These are phyloP conservation scores for Linum tenue DNA, from an alignment of 345 rosid genomes.

Conservation along the genomic window DNA sequence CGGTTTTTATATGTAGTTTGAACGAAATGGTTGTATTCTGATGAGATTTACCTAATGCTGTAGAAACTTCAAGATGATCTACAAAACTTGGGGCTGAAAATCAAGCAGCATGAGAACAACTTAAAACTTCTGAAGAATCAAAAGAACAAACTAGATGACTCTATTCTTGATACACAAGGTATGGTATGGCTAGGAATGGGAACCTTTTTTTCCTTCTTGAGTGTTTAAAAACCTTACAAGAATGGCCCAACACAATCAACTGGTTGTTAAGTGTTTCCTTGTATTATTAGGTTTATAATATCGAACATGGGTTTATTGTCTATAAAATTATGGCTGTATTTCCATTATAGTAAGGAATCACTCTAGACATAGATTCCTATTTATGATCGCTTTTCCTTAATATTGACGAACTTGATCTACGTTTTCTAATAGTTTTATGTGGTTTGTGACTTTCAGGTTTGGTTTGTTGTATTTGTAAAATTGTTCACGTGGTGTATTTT, in stretches of 20 bases:
- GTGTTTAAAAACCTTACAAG: background rate
- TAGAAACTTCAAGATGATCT: conserved; percentile 73
- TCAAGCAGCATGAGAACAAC: conserved; percentile 61
- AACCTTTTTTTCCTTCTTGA: background rate
- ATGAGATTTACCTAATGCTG: conserved; percentile 9
- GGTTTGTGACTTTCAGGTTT: no score
- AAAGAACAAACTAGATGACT: conserved; percentile 48
- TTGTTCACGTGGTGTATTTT: no score
- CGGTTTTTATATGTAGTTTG: background rate
- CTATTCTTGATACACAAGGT: conserved; percentile 65
- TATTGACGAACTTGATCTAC: no score
- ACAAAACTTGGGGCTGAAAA: conserved; percentile 41
- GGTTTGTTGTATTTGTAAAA: no score
- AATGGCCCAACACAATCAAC: background rate
- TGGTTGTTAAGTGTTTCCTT: background rate
- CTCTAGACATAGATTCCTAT: no score
- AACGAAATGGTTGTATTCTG: background rate
- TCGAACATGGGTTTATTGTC: background rate
- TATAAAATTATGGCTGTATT: no score
- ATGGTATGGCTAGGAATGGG: background rate
- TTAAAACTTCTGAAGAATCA: conserved; percentile 38
- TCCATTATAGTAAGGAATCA: no score
- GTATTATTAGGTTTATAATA: no score
- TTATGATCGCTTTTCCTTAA: no score
- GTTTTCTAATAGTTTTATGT: no score